Evolutionary conservation across 257 asterid species (phyloP), one percentile per base, ranked within the genome.

Genomic region (Lavandula angustifolia): DNA sequence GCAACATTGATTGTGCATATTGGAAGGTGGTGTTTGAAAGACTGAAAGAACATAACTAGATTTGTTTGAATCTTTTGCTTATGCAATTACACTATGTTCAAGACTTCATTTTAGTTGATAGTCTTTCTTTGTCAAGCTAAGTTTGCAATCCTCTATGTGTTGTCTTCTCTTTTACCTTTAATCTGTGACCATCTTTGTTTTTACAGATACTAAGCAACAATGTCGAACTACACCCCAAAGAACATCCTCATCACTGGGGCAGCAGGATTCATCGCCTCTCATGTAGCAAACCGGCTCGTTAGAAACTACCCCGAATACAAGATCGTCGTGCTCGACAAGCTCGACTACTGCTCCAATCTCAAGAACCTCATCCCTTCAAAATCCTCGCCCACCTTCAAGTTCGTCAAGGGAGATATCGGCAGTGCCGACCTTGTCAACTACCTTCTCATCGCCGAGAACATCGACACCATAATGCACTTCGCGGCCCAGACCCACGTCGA

Each of bases 401-500:
- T 91, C 71, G 96, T 91, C 32, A 86, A 88, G 82, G 98, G 98
- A 42, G 98, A 91, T 65, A 91, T 91, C 13, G 96, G 72, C 54
- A 92, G 98, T 68, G 98, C 92, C 12, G 98, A 92, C 79, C 98
- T 92, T 64, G 98, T 92, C 60, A 89, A 92, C 82, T 89, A 92
- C 80, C 92, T 92, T 63, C 98, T 92, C 66, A 84, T 87, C 62
- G 81, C 98, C 0, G 98, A 92, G 80, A 82, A 86, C 74, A 92
- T 92, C 12, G 98, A 92, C 83, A 92, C 98, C 7, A 92, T 92
- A 32, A 92, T 92, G 98, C 98, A 92, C 82, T 92, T 92, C 76
- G 98, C 98, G n/a, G 98, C 98, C 17, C 98, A 92, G 62, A 92
- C 98, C 68, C 98, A 91, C 57, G 98, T 91, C 11, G 98, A 91